Evolutionary conservation across 2,329 filamentous ascomycete genomes (phyloP).

Genomic region (Blumeria hordei): DNA sequence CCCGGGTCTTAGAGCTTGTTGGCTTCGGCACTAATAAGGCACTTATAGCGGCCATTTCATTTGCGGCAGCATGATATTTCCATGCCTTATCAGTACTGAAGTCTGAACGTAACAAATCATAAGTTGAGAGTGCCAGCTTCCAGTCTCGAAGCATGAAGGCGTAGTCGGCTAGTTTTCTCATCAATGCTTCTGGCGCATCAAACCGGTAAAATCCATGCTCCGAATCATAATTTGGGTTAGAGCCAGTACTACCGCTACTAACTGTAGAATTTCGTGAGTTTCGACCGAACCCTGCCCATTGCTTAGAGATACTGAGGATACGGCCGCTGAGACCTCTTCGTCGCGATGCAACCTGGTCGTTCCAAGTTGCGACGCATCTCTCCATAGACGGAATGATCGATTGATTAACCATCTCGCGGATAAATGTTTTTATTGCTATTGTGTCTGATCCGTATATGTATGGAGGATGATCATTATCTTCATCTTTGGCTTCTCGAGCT

Average conservation of each 20-base stretch:
- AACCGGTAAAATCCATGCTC: conserved; percentile 59
- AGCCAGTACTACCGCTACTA: conserved; percentile 20
- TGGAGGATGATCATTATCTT: conserved; percentile 44
- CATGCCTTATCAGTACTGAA: conserved; percentile 92
- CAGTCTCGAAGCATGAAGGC: conserved; percentile 93
- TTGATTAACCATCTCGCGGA: conserved; percentile 86
- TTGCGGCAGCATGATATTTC: conserved; percentile 78
- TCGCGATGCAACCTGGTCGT: conserved; percentile 84
- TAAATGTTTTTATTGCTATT: conserved; percentile 65
- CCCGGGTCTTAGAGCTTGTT: conserved; percentile 48
- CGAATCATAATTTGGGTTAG: conserved; percentile 47
- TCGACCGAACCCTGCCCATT: conserved; percentile 63
- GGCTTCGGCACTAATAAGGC: conserved; percentile 53
- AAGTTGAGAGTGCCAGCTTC: conserved; percentile 77
- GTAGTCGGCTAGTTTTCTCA: conserved; percentile 86
- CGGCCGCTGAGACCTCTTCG: conserved; percentile 71
- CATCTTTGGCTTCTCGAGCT: conserved; percentile 40
- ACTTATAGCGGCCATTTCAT: conserved; percentile 83
- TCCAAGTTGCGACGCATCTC: conserved; percentile 73
- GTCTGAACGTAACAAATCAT: conserved; percentile 70
- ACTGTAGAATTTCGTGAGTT: conserved; percentile 15
- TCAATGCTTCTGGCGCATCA: conserved; percentile 65
- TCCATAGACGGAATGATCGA: conserved; percentile 95
- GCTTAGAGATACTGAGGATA: conserved; percentile 84
- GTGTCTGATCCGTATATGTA: conserved; percentile 86